Percentiles rank a stretch among this genome's conserved stretches.
Conservation (phyloP, 768 basidiomycete species). For the Termitomyces sp. region DNA sequence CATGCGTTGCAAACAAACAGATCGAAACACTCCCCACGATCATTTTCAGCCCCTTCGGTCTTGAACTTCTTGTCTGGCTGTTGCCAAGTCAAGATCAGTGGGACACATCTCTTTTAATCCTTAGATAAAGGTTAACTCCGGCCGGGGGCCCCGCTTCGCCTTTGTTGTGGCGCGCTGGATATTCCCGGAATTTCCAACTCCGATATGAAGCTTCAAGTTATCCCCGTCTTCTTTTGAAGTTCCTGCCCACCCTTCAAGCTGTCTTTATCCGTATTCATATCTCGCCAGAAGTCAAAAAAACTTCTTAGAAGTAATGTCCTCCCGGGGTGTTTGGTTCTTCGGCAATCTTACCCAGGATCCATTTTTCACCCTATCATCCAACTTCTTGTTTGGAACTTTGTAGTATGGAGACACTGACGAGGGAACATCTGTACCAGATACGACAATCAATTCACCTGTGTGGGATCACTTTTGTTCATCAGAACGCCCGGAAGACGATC, state of each 20-base stretch:
- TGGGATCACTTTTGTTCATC: neutral
- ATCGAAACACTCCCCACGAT: neutral
- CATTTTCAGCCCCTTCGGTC: neutral
- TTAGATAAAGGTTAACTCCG: neutral
- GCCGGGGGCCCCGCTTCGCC: neutral
- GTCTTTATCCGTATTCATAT: neutral
- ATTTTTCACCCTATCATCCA: neutral
- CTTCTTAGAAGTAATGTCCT: neutral
- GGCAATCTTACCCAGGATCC: neutral
- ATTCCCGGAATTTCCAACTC: neutral
- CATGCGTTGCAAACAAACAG: conserved; percentile 36
- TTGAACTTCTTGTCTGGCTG: neutral
- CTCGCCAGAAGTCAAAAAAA: neutral
- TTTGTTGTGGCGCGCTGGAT: neutral
- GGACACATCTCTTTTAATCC: neutral
- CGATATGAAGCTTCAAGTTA: neutral
- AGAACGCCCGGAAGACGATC: neutral
- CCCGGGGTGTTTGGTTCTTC: too few relatives aligned
- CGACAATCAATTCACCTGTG: neutral
- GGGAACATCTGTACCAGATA: neutral
- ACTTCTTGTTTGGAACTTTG: neutral
- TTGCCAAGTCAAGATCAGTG: neutral
- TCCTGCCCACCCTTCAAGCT: neutral
- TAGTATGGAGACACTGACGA: neutral
- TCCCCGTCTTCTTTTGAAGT: neutral